Conservation (phyloP, 2,329 filamentous ascomycete species). For the Pseudofabraea citricarpa region DNA sequence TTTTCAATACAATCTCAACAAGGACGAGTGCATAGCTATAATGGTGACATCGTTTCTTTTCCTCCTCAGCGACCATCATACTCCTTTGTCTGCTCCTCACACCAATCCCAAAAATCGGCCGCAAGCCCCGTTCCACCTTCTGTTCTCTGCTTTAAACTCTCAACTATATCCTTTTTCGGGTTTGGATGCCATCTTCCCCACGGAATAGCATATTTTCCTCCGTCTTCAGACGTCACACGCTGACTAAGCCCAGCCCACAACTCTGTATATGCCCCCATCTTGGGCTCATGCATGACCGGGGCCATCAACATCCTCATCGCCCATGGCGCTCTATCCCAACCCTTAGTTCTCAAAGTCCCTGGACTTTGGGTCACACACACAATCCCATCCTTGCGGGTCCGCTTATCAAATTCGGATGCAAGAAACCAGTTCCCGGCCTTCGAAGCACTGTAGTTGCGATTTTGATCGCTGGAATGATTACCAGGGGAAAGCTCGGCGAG, state of each 20-base stretch:
- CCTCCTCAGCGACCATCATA: not conserved
- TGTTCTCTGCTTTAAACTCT: constrained; percentile 10
- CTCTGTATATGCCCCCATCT: constrained; percentile 17
- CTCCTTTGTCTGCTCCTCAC: constrained; percentile 12
- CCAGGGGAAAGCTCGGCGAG: constrained; percentile 1
- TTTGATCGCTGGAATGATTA: constrained; percentile 1
- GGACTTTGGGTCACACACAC: constrained; percentile 16
- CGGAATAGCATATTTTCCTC: constrained; percentile 16
- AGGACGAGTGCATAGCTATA: too few species aligned
- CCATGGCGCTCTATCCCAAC: constrained; percentile 5
- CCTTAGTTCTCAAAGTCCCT: constrained; percentile 12
- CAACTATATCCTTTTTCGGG: constrained; percentile 13
- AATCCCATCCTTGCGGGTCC: constrained; percentile 6
- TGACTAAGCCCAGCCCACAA: constrained; percentile 15
- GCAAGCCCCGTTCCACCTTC: constrained; percentile 18
- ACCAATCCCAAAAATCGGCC: constrained; percentile 19
- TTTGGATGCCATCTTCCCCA: constrained; percentile 34
- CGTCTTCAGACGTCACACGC: constrained; percentile 10
- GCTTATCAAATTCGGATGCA: constrained; percentile 7
- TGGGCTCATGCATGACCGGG: constrained; percentile 11
- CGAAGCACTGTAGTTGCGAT: constrained; percentile 8
- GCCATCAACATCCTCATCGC: constrained; percentile 2
- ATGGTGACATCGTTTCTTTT: too few species aligned
- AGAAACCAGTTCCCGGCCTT: constrained; percentile 18
- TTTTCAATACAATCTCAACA: too few species aligned